Conservation (phyloP, 2,329 filamentous ascomycete species). For the Hypoxylon sp. region DNA sequence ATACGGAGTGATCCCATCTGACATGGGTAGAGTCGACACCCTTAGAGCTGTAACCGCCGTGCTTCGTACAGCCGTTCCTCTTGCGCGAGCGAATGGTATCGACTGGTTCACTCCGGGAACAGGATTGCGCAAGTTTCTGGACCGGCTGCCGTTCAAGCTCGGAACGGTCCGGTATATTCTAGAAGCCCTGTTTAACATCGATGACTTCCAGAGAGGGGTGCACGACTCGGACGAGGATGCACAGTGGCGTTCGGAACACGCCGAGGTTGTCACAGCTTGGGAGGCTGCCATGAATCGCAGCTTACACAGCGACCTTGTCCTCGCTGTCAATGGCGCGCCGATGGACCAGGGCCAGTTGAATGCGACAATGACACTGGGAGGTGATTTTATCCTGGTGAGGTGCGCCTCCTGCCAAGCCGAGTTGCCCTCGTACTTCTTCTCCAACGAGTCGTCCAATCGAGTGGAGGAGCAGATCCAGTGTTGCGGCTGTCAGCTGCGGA, state of each 20-base stretch:
- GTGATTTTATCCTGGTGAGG: neutral
- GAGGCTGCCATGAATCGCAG: slow-evolving; percentile 21
- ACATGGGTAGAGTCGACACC: slow-evolving; percentile 37
- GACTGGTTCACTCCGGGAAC: slow-evolving; percentile 46
- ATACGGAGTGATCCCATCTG: slow-evolving; percentile 45
- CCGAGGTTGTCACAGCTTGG: neutral
- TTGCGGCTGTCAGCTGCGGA: slow-evolving; percentile 42
- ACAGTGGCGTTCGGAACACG: too few relatives aligned
- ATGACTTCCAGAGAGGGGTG: slow-evolving; percentile 15
- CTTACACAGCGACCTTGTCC: slow-evolving; percentile 37
- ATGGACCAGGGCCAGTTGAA: slow-evolving; percentile 11
- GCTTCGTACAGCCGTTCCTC: slow-evolving; percentile 30
- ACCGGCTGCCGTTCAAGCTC: slow-evolving; percentile 44
- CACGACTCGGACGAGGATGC: neutral
- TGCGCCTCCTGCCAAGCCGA: slow-evolving; percentile 35
- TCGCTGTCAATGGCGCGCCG: slow-evolving; percentile 35
- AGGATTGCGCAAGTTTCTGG: slow-evolving; percentile 47
- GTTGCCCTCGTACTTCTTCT: slow-evolving; percentile 39
- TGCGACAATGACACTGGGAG: neutral
- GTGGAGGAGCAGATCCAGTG: slow-evolving; percentile 21
- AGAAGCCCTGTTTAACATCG: slow-evolving; percentile 38
- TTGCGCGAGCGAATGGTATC: slow-evolving; percentile 35
- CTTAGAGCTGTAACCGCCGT: slow-evolving; percentile 31
- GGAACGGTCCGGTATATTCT: slow-evolving; percentile 40
- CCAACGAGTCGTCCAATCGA: neutral